Evolutionary conservation across 2,329 filamentous ascomycete species (phyloP), one percentile per base, ranked within the genome.

Genomic region (Exophiala xenobiotica): DNA sequence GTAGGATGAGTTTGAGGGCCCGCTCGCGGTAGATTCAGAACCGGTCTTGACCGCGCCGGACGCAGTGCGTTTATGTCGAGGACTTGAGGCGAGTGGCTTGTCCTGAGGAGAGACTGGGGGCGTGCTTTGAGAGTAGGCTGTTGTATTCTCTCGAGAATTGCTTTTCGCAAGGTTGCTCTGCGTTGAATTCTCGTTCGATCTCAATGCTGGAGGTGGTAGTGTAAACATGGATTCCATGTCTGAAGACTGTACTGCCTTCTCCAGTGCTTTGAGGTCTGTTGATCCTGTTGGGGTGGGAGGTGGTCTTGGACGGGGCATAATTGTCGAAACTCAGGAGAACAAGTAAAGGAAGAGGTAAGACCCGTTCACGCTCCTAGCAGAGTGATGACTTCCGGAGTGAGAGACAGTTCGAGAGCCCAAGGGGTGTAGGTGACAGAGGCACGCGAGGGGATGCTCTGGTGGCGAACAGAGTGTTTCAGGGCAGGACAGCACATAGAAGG

Each of bases 271-370:
- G 67, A 93, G 88, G 65, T 93, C 89, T 44, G 86, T 86, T 26
- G 88, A 92, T 8, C 88, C 87, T 46, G 82, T 84, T 33, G 89
- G 90, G 42, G 89, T 95, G 37, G 85, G 88, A 38, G 86, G 88
- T 47, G 84, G 76, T 49, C 74, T 76, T 38, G 80, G 76, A 52
- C 79, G 82, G 67, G 86, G 81, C 87, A 90, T 90, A 14, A 11
- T 58, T 46, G 45, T 16, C 18, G n/a, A n/a, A n/a, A n/a, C n/a
- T n/a, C n/a, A n/a, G n/a, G n/a, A n/a, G n/a, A n/a, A n/a, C n/a
- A n/a, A n/a, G n/a, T n/a, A n/a, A n/a, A n/a, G n/a, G n/a, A n/a
- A n/a, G n/a, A n/a, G n/a, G n/a, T n/a, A n/a, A n/a, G n/a, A n/a
- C n/a, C n/a, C n/a, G n/a, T n/a, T n/a, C n/a, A n/a, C n/a, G n/a